These are phyloP conservation scores for Cutaneotrichosporon mucoides DNA, from an alignment of 1,284 basidiomycete genomes.

Conservation along the genomic window DNA sequence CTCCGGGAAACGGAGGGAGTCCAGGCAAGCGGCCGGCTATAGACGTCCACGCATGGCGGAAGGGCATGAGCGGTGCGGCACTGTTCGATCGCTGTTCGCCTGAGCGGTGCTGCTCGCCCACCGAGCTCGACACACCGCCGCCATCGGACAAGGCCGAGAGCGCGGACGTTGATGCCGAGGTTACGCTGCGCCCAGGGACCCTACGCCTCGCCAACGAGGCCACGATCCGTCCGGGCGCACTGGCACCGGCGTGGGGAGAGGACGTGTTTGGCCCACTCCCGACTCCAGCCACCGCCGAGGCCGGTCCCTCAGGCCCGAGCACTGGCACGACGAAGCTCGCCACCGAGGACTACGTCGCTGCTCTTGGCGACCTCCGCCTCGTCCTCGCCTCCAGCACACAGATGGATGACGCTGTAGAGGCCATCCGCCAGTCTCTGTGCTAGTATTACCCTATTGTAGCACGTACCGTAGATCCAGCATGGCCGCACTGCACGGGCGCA, in stretches of 20 bases:
- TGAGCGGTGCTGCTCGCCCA: background rate
- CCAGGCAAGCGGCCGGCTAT: background rate
- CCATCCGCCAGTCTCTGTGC: background rate
- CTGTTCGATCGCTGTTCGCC: background rate
- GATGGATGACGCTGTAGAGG: background rate
- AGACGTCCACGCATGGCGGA: background rate
- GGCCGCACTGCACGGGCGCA: too few relatives aligned
- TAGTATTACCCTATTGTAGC: too few relatives aligned
- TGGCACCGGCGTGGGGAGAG: background rate
- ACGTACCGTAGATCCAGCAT: too few relatives aligned
- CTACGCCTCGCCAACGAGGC: background rate
- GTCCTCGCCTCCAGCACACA: background rate
- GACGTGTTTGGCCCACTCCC: background rate
- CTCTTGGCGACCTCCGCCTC: background rate
- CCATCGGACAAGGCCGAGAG: background rate
- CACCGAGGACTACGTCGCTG: background rate
- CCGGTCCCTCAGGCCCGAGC: background rate
- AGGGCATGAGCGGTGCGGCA: background rate
- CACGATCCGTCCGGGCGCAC: background rate
- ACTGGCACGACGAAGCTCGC: background rate
- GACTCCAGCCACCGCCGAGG: background rate
- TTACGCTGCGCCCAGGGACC: background rate
- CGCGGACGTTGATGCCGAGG: background rate
- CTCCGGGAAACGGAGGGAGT: background rate
- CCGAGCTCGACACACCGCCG: background rate